Base-by-base conservation (phyloP, 2,329 filamentous ascomycete genomes). In the Pseudogymnoascus verrucosus region DNA sequence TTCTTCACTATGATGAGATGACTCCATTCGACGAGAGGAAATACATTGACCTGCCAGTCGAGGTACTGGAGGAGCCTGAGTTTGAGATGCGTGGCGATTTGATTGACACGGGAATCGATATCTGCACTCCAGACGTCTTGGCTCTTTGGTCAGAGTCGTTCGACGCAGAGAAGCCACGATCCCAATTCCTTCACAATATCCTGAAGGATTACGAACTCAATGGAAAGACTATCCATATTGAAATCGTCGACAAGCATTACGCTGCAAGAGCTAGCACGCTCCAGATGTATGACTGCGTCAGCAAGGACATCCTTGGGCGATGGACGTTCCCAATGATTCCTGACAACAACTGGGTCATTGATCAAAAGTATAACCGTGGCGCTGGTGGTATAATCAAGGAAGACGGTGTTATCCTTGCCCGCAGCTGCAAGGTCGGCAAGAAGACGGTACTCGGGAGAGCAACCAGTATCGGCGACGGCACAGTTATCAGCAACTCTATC, bases 61-160 rank as follows among this genome's bases (percentile, higher is more conserved):
- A 91, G 39, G 80, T 96, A n/a, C 79, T 96, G 16, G 85, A 88
- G 62, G 82, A 85, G 60, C 82, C 89, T 68, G 77, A 78, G 51
- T 39, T 61, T 23, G 90, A 96, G 73, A 83, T 96, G 61, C 91
- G 96, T 69, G 85, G 89, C 67, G 93, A 99, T 76, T 79, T 99
- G 64, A 89, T 98, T 66, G 95, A 99, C 75, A 93, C 91, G 69
- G 90, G 91, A 62, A 95, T 99, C 71, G 95, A 99, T 74, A 98
- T 99, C 67, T 98, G 93, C 76, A 98, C 95, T 0, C 93, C 93
- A 0, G 95, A 98, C 72, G 93, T 97, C 7, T 83, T 98, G 47
- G 93, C 93, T 6, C 78, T 98, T 64, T 99, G 95, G 91, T 95
- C 92, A 7, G 95, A 99, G 76, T 96, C 93, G 73, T 99, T 98